These are phyloP conservation scores for Bothriochloa decipiens DNA, from an alignment of 176 grass and related monocot species.

Conservation along the genomic window DNA sequence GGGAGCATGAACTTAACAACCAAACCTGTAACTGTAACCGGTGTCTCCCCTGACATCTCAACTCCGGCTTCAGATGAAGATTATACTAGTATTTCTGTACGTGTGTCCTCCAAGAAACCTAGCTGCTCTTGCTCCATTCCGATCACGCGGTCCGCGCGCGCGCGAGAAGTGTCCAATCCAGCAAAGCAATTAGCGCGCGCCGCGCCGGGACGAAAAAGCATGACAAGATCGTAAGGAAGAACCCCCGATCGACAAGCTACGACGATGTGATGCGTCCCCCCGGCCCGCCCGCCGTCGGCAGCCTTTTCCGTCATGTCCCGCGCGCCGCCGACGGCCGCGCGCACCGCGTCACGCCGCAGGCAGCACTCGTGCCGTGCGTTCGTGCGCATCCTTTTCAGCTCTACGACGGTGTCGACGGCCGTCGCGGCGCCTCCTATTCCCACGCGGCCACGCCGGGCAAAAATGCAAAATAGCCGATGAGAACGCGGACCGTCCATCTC, in stretches of 20 bases:
- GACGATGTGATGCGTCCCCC: not conserved
- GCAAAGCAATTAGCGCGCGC: not conserved
- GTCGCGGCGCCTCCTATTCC: not conserved
- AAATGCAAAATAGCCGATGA: not conserved
- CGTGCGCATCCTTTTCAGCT: not conserved
- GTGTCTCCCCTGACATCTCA: not conserved
- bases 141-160: slow-evolving; percentile 8
- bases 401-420: not conserved
- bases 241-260: not conserved
- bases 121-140: not conserved
- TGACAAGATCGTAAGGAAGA: not conserved
- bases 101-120: too few relatives aligned
- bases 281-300: not conserved
- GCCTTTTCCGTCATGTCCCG: not conserved
- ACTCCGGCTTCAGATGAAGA: not conserved
- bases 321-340: too few relatives aligned
- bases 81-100: too few relatives aligned
- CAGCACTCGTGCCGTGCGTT: not conserved
- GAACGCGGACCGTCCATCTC: not conserved
- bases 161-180: not conserved
- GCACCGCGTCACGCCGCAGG: too few relatives aligned
- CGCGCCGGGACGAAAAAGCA: too few relatives aligned
- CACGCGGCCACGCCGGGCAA: not conserved
- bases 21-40: not conserved
- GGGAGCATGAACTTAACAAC: too few relatives aligned